Percentiles rank a stretch among this genome's conserved stretches.
phyloP scores from a whole-genome alignment of 2,329 filamentous ascomycete species.

The Colletotrichum horii region DNA sequence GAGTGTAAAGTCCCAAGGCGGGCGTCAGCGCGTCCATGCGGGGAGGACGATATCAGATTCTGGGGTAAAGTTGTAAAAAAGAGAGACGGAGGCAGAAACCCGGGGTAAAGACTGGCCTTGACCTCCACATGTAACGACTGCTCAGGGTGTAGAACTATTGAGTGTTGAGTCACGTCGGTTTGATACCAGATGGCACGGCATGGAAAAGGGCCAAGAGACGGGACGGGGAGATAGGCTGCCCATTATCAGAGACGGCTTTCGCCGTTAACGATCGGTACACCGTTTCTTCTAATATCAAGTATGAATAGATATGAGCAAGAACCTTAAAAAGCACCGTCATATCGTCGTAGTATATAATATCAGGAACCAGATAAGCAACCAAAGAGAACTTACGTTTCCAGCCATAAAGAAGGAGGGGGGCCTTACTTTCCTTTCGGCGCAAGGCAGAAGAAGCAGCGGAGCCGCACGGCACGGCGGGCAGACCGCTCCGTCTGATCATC shows the following conservation, averaged over 20 bases:
- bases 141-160: not conserved
- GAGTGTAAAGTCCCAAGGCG: too few species aligned
- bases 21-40: too few species aligned
- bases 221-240: not conserved
- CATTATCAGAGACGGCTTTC: not conserved
- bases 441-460: not conserved
- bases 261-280: not conserved
- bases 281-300: not conserved
- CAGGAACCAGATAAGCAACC: not conserved
- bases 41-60: not conserved
- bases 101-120: not conserved
- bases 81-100: not conserved
- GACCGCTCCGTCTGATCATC: not conserved
- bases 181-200: not conserved
- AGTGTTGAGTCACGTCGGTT: not conserved
- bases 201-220: not conserved
- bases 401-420: not conserved
- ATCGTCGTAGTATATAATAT: fast-evolving
- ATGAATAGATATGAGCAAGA: not conserved
- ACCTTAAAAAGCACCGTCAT: not conserved
- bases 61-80: not conserved
- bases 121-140: not conserved
- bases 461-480: not conserved
- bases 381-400: not conserved
- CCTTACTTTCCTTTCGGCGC: not conserved